These are phyloP conservation scores for Erysimum cheiri DNA, from an alignment of 441 rosid genomes.

Conservation along the genomic window DNA sequence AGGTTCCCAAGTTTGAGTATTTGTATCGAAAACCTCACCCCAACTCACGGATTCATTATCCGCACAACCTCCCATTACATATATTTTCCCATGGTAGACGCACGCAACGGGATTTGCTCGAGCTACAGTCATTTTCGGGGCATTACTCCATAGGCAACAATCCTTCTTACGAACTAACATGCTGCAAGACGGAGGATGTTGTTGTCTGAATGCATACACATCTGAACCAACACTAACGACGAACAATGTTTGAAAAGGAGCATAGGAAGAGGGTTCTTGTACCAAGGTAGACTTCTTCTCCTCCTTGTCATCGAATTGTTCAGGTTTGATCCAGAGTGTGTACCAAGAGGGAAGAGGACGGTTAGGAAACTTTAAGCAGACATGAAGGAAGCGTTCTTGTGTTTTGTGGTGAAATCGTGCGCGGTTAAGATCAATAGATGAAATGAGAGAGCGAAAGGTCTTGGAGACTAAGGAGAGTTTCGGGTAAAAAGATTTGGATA, in stretches of 20 bases:
- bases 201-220: slow-evolving; percentile 58
- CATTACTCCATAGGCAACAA: slow-evolving; percentile 48
- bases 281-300: slow-evolving; percentile 28
- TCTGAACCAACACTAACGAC: slow-evolving; percentile 48
- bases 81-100: slow-evolving; percentile 52
- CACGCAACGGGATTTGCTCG: slow-evolving; percentile 67
- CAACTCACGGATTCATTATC: slow-evolving; percentile 55
- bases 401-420: slow-evolving; percentile 53
- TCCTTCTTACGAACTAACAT: slow-evolving; percentile 70
- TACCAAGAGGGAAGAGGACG: slow-evolving; percentile 49
- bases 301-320: background rate
- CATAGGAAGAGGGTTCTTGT: slow-evolving; percentile 52
- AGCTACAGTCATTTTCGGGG: slow-evolving; percentile 57
- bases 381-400: slow-evolving; percentile 48
- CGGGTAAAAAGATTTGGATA: slow-evolving; percentile 63
- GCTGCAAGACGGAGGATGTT: slow-evolving; percentile 49
- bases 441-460: slow-evolving; percentile 51
- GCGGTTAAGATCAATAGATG: slow-evolving; percentile 51
- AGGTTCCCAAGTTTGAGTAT: slow-evolving; percentile 53
- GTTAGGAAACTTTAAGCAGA: slow-evolving; percentile 50
- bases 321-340: slow-evolving; percentile 48
- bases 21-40: slow-evolving; percentile 73
- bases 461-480: slow-evolving; percentile 63
- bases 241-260: slow-evolving; percentile 49
- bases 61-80: slow-evolving; percentile 73